These are phyloP conservation scores for Psilocybe mexicana DNA, from an alignment of 1,284 basidiomycete species.

Conservation along the genomic window DNA sequence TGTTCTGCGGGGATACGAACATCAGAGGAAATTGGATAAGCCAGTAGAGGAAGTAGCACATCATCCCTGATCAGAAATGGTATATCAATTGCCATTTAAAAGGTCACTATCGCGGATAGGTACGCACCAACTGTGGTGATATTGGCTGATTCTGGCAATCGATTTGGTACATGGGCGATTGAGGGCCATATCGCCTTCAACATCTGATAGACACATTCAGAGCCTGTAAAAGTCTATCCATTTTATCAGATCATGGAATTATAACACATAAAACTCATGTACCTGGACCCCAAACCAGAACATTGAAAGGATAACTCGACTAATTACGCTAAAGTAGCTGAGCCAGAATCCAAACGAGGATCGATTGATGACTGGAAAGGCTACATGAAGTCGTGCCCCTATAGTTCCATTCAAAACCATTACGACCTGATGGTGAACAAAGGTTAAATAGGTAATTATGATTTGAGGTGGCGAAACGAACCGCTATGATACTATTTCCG, in stretches of 20 bases:
- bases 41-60: constrained; percentile 84
- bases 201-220: constrained; percentile 71
- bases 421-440: constrained; percentile 32
- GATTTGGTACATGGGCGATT: constrained; percentile 62
- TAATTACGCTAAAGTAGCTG: constrained; percentile 75
- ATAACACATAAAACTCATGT: not conserved
- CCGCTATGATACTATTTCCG: constrained; percentile 59
- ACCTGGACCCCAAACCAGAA: constrained; percentile 75
- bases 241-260: not conserved
- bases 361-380: constrained; percentile 73
- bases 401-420: constrained; percentile 71
- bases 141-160: constrained; percentile 54
- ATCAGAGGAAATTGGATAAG: constrained; percentile 72
- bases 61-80: constrained; percentile 42
- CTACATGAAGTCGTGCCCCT: constrained; percentile 61
- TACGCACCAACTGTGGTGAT: constrained; percentile 62
- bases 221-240: constrained; percentile 58
- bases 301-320: constrained; percentile 71
- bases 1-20: constrained; percentile 73
- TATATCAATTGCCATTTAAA: not conserved
- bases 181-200: constrained; percentile 81
- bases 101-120: not conserved
- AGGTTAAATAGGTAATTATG: not conserved
- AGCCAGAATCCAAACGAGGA: constrained; percentile 83
- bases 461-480: constrained; percentile 17